These are phyloP conservation scores for Coemansia reversa DNA, from an alignment of 192 early-diverging fungal species.

Conservation along the genomic window DNA sequence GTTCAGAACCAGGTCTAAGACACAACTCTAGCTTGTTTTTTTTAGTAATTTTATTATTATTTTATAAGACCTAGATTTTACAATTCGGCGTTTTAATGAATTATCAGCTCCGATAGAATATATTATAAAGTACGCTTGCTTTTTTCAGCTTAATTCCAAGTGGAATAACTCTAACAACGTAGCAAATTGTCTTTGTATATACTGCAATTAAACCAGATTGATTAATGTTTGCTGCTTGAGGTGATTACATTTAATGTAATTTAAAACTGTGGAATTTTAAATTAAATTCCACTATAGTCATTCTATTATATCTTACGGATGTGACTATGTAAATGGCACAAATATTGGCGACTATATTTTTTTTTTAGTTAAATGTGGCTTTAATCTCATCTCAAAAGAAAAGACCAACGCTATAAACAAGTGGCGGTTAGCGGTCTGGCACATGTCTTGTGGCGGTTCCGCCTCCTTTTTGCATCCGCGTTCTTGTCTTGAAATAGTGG, in stretches of 20 bases:
- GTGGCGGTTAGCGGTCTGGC: background rate
- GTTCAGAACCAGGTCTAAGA: conserved; percentile 50
- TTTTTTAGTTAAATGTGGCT: background rate
- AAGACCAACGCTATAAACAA: background rate
- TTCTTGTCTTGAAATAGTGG: background rate
- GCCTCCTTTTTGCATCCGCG: background rate
- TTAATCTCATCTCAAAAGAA: background rate
- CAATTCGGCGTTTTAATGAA: background rate
- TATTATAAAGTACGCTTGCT: background rate
- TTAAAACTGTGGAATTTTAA: too few species aligned
- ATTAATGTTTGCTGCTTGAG: background rate
- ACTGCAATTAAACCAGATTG: background rate
- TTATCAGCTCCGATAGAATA: background rate
- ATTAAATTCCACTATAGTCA: too few species aligned
- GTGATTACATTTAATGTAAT: background rate
- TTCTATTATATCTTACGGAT: too few species aligned
- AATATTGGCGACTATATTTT: background rate
- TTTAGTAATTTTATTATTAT: background rate
- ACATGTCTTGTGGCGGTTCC: background rate
- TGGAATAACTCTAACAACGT: background rate
- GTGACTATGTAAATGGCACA: background rate
- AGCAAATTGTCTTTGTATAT: background rate
- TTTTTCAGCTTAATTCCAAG: background rate
- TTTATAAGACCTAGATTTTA: background rate
- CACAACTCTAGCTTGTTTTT: background rate